Percentiles rank a stretch among this genome's conserved stretches.
phyloP scores from a whole-genome alignment of 805 yeast genomes.

The Ascoidea asiatica region DNA sequence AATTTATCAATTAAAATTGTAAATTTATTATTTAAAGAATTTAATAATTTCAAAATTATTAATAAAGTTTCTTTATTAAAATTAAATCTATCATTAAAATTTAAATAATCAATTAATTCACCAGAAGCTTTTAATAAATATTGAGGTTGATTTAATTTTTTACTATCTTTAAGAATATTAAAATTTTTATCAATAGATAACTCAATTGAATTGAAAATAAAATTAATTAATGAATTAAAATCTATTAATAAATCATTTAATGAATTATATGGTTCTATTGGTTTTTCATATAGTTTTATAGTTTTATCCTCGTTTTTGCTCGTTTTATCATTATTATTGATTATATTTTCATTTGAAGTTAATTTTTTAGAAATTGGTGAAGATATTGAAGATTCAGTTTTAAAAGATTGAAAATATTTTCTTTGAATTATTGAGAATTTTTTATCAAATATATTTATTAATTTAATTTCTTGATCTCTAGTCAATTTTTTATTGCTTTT shows the following conservation, averaged over 20 bases:
- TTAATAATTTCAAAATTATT: conserved; percentile 23
- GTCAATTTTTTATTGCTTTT: neutral
- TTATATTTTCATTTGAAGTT: too few species aligned
- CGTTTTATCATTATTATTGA: too few species aligned
- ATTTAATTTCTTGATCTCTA: conserved; percentile 36
- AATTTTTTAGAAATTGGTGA: too few species aligned
- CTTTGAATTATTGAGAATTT: conserved; percentile 40
- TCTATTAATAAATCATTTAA: conserved; percentile 27
- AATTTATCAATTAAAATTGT: conserved; percentile 22
- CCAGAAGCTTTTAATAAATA: conserved; percentile 53
- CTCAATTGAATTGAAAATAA: conserved; percentile 49
- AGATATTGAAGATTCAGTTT: too few species aligned
- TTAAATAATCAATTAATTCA: conserved; percentile 49
- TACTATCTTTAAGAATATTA: conserved; percentile 5
- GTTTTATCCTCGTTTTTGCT: too few species aligned
- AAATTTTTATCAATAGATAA: conserved; percentile 8
- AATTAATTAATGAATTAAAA: conserved; percentile 31
- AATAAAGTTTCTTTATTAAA: conserved; percentile 17
- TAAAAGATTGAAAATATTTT: conserved; percentile 29
- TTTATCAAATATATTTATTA: conserved; percentile 41
- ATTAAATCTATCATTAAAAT: conserved; percentile 21
- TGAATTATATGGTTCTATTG: conserved; percentile 8
- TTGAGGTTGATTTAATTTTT: conserved; percentile 43
- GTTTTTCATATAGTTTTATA: conserved; percentile 13
- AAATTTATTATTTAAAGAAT: conserved; percentile 28